Conservation (phyloP, 768 basidiomycete species). For the Boletus huronensis region DNA sequence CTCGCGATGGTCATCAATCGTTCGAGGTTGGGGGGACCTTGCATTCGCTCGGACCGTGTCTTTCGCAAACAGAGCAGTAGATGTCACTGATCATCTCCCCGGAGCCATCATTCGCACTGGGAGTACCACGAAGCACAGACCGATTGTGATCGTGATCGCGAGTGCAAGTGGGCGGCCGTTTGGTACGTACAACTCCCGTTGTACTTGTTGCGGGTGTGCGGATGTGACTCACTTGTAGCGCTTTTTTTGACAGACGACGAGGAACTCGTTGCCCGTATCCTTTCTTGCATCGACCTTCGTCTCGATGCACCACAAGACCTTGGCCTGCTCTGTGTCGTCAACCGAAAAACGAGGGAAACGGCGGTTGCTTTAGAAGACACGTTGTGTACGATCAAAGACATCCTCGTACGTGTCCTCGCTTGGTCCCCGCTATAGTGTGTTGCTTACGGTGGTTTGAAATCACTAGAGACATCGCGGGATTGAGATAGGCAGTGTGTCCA, state of each 20-base stretch:
- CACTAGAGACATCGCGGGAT: constrained; percentile 2
- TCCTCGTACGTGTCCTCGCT: constrained; percentile 9
- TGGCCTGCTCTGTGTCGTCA: constrained; percentile 6
- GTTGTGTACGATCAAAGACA: neutral
- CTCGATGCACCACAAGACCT: constrained; percentile 10
- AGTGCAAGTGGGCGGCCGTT: neutral
- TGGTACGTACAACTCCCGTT: constrained; percentile 6
- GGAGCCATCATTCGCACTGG: neutral
- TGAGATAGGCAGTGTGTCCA: neutral
- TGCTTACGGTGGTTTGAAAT: neutral
- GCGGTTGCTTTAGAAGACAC: neutral
- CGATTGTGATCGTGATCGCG: constrained; percentile 5
- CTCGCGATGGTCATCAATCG: constrained; percentile 1
- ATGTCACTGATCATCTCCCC: neutral
- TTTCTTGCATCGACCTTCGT: constrained; percentile 6
- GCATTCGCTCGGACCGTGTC: neutral
- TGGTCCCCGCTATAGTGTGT: neutral
- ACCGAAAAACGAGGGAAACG: constrained; percentile 1
- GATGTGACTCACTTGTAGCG: neutral
- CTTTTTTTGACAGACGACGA: constrained; percentile 5
- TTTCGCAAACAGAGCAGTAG: neutral
- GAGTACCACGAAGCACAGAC: neutral
- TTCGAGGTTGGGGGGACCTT: neutral
- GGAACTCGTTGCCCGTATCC: constrained; percentile 2
- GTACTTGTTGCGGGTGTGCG: neutral